These are phyloP conservation scores for Vigna trinervia DNA, from an alignment of 306 rosid genomes.

Conservation along the genomic window DNA sequence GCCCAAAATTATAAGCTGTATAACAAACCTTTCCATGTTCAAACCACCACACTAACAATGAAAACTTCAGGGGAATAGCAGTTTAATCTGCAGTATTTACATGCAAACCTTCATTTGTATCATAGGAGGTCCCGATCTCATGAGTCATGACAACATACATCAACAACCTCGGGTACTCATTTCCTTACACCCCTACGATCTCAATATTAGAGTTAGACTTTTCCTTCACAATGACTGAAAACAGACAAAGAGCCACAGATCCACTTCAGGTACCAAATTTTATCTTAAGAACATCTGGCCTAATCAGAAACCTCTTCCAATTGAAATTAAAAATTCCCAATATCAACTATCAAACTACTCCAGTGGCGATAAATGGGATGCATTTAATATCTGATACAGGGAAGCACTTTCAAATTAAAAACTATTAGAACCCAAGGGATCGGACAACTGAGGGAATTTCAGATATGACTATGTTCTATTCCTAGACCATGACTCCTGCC, in stretches of 20 bases:
- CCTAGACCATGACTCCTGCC: not conserved
- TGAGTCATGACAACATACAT: not conserved
- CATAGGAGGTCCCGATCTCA: not conserved
- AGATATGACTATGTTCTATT: no score
- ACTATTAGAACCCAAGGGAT: conserved; percentile 3
- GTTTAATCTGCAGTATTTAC: conserved; percentile 2
- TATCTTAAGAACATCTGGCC: not conserved
- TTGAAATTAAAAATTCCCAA: not conserved
- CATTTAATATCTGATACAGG: conserved; percentile 20
- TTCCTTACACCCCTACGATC: not conserved
- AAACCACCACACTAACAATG: not conserved
- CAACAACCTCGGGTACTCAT: not conserved
- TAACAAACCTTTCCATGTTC: no score
- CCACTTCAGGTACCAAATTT: not conserved
- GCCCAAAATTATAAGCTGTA: no score
- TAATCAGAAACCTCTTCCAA: not conserved
- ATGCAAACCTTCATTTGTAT: not conserved
- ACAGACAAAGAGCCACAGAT: not conserved
- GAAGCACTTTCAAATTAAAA: conserved; percentile 22
- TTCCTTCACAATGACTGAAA: conserved; percentile 1
- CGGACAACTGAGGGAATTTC: not conserved
- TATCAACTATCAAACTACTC: not conserved
- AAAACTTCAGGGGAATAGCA: not conserved
- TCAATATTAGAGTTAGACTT: not conserved
- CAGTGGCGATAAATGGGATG: not conserved